These are phyloP conservation scores for Sclerotinia glacialis DNA, from an alignment of 2,329 filamentous ascomycete species.

Conservation along the genomic window DNA sequence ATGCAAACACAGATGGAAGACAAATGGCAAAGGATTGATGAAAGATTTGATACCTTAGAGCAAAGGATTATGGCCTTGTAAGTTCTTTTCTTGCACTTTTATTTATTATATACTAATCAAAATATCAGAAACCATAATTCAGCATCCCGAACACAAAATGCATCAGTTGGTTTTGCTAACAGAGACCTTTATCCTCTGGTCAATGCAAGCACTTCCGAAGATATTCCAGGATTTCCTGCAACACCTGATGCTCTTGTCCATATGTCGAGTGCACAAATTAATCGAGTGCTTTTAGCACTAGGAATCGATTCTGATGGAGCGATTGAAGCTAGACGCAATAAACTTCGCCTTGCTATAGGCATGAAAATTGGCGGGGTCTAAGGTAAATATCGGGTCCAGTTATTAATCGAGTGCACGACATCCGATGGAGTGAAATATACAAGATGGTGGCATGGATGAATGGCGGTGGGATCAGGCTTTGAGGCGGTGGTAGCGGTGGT, in stretches of 20 bases:
- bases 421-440: too few relatives aligned
- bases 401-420: too few relatives aligned
- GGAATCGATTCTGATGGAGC: background rate
- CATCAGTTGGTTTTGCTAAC: background rate
- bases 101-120: slow-evolving; percentile 10
- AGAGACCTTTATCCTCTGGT: background rate
- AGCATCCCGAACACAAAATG: background rate
- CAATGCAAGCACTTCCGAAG: background rate
- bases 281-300: background rate
- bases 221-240: background rate
- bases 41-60: background rate
- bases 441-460: too few relatives aligned
- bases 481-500: too few relatives aligned
- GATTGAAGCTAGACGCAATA: background rate
- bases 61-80: background rate
- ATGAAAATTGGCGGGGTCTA: background rate
- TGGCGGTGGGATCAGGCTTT: too few relatives aligned
- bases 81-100: background rate
- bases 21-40: background rate
- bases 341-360: background rate
- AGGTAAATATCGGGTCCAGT: too few relatives aligned
- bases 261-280: background rate
- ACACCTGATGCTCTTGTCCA: background rate
- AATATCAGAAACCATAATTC: background rate
- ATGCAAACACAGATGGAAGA: background rate